phyloP scores from a whole-genome alignment of 768 basidiomycete species.

The Lentinula lateritia region DNA sequence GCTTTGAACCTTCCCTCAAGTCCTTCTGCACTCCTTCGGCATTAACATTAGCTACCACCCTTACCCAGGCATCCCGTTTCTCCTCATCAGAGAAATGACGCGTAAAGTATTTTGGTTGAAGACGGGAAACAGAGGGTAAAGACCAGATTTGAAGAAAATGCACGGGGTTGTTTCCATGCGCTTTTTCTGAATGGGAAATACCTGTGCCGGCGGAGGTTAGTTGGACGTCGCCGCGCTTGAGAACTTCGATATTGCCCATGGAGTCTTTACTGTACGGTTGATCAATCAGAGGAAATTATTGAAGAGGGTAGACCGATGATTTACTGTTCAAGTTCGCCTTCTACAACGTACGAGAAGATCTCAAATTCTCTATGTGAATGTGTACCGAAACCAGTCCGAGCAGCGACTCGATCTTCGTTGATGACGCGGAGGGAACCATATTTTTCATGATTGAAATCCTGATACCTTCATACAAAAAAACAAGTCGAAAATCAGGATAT shows the following conservation, averaged over 20 bases:
- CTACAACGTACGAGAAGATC: conserved; percentile 85
- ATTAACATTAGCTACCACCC: conserved; percentile 71
- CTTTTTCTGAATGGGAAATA: conserved; percentile 72
- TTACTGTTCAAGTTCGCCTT: conserved; percentile 78
- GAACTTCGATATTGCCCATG: conserved; percentile 86
- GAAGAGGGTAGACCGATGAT: conserved; percentile 15
- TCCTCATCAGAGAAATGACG: conserved; percentile 79
- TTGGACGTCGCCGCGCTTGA: conserved; percentile 86
- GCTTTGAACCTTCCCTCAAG: conserved; percentile 56
- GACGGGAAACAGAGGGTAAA: conserved; percentile 32
- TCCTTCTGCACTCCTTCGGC: conserved; percentile 49
- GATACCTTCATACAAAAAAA: conserved; percentile 40
- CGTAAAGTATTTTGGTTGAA: conserved; percentile 81
- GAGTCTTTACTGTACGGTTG: conserved; percentile 67
- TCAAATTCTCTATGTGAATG: conserved; percentile 84
- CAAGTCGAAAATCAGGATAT: not conserved
- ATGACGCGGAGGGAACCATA: conserved; percentile 83
- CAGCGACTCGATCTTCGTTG: conserved; percentile 86
- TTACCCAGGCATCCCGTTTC: conserved; percentile 68
- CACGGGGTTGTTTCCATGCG: conserved; percentile 34
- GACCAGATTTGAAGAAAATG: conserved; percentile 56
- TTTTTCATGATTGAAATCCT: conserved; percentile 46
- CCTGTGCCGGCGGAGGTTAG: conserved; percentile 91
- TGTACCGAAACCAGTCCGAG: conserved; percentile 77
- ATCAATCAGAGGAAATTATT: not conserved